Evolutionary conservation across 225 moss, liverwort and hornwort species (phyloP), one percentile per base, ranked within the genome.

Genomic region (Marchantia paleacea): DNA sequence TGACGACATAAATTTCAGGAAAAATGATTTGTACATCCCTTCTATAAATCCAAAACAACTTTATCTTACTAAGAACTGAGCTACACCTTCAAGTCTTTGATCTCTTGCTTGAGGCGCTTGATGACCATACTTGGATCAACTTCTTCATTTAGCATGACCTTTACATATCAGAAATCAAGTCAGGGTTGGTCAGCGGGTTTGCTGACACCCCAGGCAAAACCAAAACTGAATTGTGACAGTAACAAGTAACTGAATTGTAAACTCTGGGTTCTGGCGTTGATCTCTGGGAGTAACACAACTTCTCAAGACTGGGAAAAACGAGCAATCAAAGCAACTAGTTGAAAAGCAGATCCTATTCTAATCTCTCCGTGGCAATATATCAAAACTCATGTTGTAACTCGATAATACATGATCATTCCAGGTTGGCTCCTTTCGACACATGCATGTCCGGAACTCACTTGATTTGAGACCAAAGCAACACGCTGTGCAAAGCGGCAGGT

Each of bases 401-500:
- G 6, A 39, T 12, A 6, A 7, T 8, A 47, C 14, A 29, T 4
- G 14, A 7, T 69, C 39, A 39, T 47, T 69, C 30, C 39, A 39
- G 39, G 39, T 39, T 39, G 5, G 39, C 39, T 39, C 39, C 39
- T 39, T 39, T 39, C 2, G 39, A 39, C 3, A 52, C 6, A 63
- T 39, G 14, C 24, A 57, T 14, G 24, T 12, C 72, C 39, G 7
- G 11, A 55, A 22, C 80, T 19, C 66, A 96, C 96, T 86, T 94
- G 88, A 82, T 96, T 96, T 39, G 96, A 90, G 31, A 96, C 86
- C 87, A 94, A 85, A 7, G 96, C 91, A 77, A 96, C 96, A 4
- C 94, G 91, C 19, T 96, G 96, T 6, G 96, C 94, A 90, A 96
- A 96, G 50, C 96, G 92, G 80, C 94, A 94, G 15, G 96, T 92